A percentile compares a stretch with the other conserved stretches of the same genome.
Evolutionary conservation across 2,329 filamentous ascomycete genomes (phyloP).

Genomic region (Apiospora kogelbergensis): DNA sequence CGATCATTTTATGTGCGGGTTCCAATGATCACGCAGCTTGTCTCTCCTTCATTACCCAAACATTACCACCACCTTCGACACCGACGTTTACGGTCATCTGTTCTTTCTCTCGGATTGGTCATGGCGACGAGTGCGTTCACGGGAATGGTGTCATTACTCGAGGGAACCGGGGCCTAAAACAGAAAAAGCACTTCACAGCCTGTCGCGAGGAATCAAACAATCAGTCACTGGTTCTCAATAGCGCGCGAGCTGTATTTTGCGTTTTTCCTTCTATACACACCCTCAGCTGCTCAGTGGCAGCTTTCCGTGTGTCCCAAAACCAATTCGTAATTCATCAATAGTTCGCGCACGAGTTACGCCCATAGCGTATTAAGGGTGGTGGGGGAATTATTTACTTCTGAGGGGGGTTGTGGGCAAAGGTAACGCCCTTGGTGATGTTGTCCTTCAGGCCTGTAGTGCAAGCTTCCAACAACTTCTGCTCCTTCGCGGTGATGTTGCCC

Average conservation of each 20-base stretch:
- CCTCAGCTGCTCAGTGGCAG: slow-evolving; percentile 20
- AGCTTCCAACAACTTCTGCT: slow-evolving; percentile 82
- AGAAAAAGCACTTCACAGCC: slow-evolving; percentile 28
- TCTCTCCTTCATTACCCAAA: neutral
- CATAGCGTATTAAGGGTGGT: slow-evolving; percentile 30
- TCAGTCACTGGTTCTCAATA: slow-evolving; percentile 29
- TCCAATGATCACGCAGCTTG: neutral
- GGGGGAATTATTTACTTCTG: slow-evolving; percentile 68
- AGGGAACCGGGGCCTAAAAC: slow-evolving; percentile 16
- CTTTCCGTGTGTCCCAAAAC: slow-evolving; percentile 15
- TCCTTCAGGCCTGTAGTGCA: slow-evolving; percentile 77
- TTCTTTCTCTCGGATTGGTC: neutral
- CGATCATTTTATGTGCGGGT: slow-evolving; percentile 2
- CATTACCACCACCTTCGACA: slow-evolving; percentile 4
- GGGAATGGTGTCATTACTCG: slow-evolving; percentile 14
- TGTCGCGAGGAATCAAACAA: slow-evolving; percentile 25
- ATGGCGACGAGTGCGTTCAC: slow-evolving; percentile 12
- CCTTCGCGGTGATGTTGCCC: slow-evolving; percentile 74
- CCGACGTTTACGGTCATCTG: neutral
- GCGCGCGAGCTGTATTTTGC: slow-evolving; percentile 16
- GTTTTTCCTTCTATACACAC: slow-evolving; percentile 20
- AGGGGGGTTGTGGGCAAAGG: slow-evolving; percentile 84
- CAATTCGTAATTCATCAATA: slow-evolving; percentile 18
- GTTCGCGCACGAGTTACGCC: slow-evolving; percentile 21
- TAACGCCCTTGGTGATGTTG: slow-evolving; percentile 93